Base-by-base conservation (phyloP, 2,329 filamentous ascomycete genomes). In the Ophiobolus disseminans region DNA sequence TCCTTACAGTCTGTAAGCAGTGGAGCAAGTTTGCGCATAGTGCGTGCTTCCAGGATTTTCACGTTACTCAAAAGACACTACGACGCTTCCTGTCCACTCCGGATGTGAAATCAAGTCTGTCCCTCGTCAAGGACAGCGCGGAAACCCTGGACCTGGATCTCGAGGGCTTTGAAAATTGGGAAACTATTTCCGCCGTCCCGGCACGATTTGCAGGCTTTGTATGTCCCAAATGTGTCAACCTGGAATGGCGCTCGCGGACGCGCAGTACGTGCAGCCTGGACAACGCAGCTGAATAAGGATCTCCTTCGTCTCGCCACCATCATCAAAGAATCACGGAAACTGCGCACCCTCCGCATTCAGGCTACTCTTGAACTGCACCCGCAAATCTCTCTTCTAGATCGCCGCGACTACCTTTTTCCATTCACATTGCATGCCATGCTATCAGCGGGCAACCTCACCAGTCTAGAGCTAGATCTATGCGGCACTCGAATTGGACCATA, bases 1-100 rank as follows among this genome's bases (percentile, higher is more conserved):
- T 53, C 48, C 52, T 63, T 36, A 52, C 49, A 46, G 51, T 63
- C 47, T 58, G 53, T 48, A 63, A 56, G 50, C 44, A 58, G 55
- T 63, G 57, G 57, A 45, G 34, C 47, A 41, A 44, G 54, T 54
- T 53, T 53, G 57, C 59, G 40, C 28, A 35, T 49, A 54, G 49
- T 21, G 51, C 55, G 36, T 63, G 53, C 51, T 60, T 58, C 51
- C 26, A 19, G 50, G 49, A 58, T 28, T 48, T 59, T 42, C 40
- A 57, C 40, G 30, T 60, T 48, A 48, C 50, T 49, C 55, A 50
- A 38, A 53, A 56, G 37, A 54, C 34, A 50, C 40, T 60, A 52
- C 47, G 39, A 54, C 50, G 51, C 42, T 51, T 63, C 38, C 19
- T 54, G 37, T 58, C 57, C 46, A 60, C 55, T 50, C 57, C 44